Evolutionary conservation across 2,329 filamentous ascomycete genomes (phyloP), one percentile per base, ranked within the genome.

Genomic region (Trichoderma lentiforme): DNA sequence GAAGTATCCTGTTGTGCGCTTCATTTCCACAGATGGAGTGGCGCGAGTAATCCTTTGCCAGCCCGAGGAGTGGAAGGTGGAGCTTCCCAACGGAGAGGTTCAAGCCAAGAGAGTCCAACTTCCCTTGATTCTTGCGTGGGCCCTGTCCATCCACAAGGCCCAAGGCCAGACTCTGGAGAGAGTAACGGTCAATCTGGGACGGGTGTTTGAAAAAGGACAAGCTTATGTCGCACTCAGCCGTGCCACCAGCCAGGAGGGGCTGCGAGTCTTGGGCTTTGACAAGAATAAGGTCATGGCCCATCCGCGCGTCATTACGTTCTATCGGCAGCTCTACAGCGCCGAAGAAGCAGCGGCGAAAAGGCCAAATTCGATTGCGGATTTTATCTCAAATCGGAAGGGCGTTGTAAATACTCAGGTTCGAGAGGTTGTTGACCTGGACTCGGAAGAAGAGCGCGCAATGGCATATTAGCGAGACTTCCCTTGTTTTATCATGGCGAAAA

Each of bases 171-270:
- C 95, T 1, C 84, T 98, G 30, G 94, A 97, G 78, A 88, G 95
- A 65, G 96, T 99, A 73, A 97, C 97, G 79, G 96, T 99, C 30
- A 94, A 99, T 79, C 86, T 99, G 0, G 93, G 94, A 34, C 92
- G 90, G 73, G 93, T 97, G 1, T 99, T 99, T 77, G 96, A 99
- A 80, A 98, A 97, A 81, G 96, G 96, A 0, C 96, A 99, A 81
- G 96, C 96, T 6, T 99, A 99, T 79, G 96, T 99, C 66, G 96
- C 96, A 66, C 89, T 99, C 15, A 97, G 93, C 84, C 93, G 96
- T 82, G 96, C 96, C 15, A 97, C 94, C 1, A 93, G 88, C 72
- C 94, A 98, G 83, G 87, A 90, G 21, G 96, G 96, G 1, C 84
- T 99, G 24, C 94, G 97, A 79, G 95, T 99, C 14, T 82, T 95